Evolutionary conservation across 2,329 filamentous ascomycete species (phyloP).

Genomic region (Phialophora chinensis): DNA sequence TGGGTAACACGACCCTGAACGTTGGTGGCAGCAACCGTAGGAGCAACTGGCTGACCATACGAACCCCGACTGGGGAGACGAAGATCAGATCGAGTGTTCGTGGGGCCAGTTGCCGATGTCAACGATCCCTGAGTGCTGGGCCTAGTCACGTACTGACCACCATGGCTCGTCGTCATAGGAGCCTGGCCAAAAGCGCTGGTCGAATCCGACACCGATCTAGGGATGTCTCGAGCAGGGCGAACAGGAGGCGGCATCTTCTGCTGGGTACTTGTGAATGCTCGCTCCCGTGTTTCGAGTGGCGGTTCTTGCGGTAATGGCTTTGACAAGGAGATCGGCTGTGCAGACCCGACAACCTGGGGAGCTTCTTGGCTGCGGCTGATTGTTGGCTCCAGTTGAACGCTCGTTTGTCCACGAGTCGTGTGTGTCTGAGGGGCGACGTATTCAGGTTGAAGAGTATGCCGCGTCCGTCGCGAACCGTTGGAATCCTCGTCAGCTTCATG

Average conservation of each 20-base stretch:
- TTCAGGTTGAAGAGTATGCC: conserved; percentile 94
- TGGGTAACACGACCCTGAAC: conserved; percentile 89
- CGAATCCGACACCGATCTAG: conserved; percentile 64
- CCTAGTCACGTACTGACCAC: conserved; percentile 54
- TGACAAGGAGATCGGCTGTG: conserved; percentile 40
- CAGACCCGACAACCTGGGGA: conserved; percentile 47
- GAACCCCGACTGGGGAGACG: conserved; percentile 76
- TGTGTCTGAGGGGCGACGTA: conserved; percentile 92
- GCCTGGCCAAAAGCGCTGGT: conserved; percentile 57
- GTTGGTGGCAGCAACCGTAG: conserved; percentile 85
- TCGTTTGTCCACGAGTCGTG: conserved; percentile 72
- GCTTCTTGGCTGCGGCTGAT: conserved; percentile 42
- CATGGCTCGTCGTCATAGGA: conserved; percentile 39
- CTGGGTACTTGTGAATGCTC: conserved; percentile 41
- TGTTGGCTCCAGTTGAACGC: conserved; percentile 40
- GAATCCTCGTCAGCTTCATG: conserved; percentile 63
- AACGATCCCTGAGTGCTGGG: conserved; percentile 85
- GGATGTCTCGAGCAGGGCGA: conserved; percentile 57
- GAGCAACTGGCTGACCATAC: conserved; percentile 87
- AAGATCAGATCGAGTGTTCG: conserved; percentile 46
- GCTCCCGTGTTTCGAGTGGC: conserved; percentile 43
- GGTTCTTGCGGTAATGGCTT: conserved; percentile 68
- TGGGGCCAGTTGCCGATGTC: conserved; percentile 61
- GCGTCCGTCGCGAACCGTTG: conserved; percentile 71
- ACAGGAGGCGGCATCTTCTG: conserved; percentile 54